Evolutionary conservation across 164 flowering plant genomes (phyloP), one percentile per base, ranked within the genome.

Genomic region (Dillenia suffruticosa): DNA sequence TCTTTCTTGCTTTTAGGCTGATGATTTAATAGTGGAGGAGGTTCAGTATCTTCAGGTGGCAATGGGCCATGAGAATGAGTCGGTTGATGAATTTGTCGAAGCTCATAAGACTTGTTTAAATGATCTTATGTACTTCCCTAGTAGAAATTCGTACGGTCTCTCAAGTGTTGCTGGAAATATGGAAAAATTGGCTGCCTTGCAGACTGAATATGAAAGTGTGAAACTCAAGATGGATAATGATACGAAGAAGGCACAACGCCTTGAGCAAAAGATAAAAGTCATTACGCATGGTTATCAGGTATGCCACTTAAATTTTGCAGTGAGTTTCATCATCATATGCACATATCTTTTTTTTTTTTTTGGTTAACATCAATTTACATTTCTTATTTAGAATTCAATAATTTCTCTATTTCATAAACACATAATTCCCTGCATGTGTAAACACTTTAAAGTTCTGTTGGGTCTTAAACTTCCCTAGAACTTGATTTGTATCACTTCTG

Each of bases 231-330:
- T 91, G 86, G 99, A 91, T 55, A 91, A 80, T 64, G 96, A 86
- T 76, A 76, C 82, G 49, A 81, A 77, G 74, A 94, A 88, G 83
- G 96, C 92, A n/a, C 77, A 68, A n/a, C 80, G 83, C 56, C 80
- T 86, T 64, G 96, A 94, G 78, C 84, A 82, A 73, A 94, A 89
- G 78, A 81, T 82, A 44, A 88, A 82, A 68, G 71, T 83, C 63
- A 82, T 84, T 54, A 91, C 97, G 3, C 77, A 83, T 59, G 99
- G 99, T 62, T 89, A 89, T 70, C 87, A 90, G 92, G 97, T 94
- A 76, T 46, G 63, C 10, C 26, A 10, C 13, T n/a, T 19, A 43
- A 48, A 52, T n/a, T 10, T 2, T 47, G 11, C 61, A 54, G 12
- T 16, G 13, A 51, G 5, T 17, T 60, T 46, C n/a, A 40, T 12